Evolutionary conservation across 306 rosid genomes (phyloP).

Genomic region (Quercus parvula): DNA sequence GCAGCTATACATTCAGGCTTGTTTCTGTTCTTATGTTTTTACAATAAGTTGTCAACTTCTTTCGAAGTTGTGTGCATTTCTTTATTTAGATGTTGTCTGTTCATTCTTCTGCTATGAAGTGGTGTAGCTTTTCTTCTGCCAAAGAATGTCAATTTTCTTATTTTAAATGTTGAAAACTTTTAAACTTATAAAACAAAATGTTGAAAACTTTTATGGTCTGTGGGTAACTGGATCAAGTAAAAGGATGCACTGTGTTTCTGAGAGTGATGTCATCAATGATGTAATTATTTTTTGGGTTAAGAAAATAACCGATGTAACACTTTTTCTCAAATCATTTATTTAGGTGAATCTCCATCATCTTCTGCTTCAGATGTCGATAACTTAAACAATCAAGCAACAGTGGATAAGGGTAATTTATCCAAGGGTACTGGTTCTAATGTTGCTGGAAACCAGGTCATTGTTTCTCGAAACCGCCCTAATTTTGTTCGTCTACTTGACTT

Average conservation of each 20-base stretch:
- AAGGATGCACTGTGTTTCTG: neutral
- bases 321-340: conserved; percentile 15
- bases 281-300: neutral
- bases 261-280: neutral
- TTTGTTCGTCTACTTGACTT: conserved; percentile 62
- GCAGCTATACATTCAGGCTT: conserved; percentile 10
- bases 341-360: conserved; percentile 79
- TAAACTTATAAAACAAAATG: neutral
- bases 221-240: neutral
- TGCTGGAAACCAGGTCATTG: conserved; percentile 48
- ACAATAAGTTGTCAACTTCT: conserved; percentile 18
- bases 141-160: neutral
- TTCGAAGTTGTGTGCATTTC: conserved; percentile 9
- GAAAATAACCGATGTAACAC: conserved; percentile 10
- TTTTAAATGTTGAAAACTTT: neutral
- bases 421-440: conserved; percentile 38
- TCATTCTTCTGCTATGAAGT: neutral
- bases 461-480: conserved; percentile 45
- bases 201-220: neutral
- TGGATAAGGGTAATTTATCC: conserved; percentile 45
- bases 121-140: neutral
- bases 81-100: conserved; percentile 6
- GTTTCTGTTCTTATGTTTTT: conserved; percentile 2
- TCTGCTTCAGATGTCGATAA: conserved; percentile 80
- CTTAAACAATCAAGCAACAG: conserved; percentile 49